Evolutionary conservation across 306 rosid species (phyloP).

Genomic region (Dalbergia cochinchinensis): DNA sequence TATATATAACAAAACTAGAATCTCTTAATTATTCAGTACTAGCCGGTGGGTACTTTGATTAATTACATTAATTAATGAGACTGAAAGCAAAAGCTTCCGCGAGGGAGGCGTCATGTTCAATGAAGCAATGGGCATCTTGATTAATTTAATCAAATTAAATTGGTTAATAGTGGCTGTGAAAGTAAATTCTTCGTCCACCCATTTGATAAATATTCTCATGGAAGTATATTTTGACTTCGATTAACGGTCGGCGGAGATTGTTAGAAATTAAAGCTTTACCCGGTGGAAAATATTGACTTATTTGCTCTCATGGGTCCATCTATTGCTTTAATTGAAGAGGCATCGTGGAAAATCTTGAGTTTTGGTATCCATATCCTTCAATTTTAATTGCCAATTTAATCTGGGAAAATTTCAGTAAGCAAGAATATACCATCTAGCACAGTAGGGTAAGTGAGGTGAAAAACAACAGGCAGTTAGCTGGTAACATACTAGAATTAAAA

Average conservation of each 20-base stretch:
- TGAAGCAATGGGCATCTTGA: neutral
- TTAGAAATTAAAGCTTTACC: neutral
- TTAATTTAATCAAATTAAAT: neutral
- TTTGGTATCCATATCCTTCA: neutral
- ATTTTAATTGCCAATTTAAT: neutral
- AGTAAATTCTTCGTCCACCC: slow-evolving; percentile 28
- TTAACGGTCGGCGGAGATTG: slow-evolving; percentile 12
- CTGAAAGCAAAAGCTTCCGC: neutral
- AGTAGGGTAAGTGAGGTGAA: too few species aligned
- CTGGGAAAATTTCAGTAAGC: neutral
- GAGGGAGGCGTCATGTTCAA: neutral
- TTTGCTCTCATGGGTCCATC: slow-evolving; percentile 32
- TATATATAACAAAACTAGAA: too few species aligned
- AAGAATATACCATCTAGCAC: too few species aligned
- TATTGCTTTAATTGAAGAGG: slow-evolving; percentile 3
- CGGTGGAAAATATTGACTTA: slow-evolving; percentile 37
- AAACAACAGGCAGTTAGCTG: too few species aligned
- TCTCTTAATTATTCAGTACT: too few species aligned
- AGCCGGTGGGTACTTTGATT: too few species aligned
- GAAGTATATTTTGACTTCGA: slow-evolving; percentile 11
- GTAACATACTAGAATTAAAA: too few species aligned
- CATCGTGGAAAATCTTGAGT: neutral
- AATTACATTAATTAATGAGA: neutral
- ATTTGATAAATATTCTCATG: neutral
- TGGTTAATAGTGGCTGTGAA: neutral